These are phyloP conservation scores for Pterocarpus macrocarpus DNA, from an alignment of 306 rosid species.

Conservation along the genomic window DNA sequence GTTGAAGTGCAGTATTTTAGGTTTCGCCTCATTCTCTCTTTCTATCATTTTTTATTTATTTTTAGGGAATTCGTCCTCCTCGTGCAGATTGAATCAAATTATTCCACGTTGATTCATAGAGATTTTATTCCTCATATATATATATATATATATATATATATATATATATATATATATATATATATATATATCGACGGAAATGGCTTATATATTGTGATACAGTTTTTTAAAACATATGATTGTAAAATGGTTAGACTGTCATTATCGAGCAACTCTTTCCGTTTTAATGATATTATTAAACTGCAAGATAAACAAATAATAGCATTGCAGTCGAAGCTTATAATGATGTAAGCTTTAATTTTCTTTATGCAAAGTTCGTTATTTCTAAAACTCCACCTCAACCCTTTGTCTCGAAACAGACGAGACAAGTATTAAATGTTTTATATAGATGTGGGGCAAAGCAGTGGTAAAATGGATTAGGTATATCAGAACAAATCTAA, in stretches of 20 bases:
- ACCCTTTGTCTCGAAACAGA: constrained; percentile 19
- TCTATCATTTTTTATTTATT: no score
- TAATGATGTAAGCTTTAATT: neutral
- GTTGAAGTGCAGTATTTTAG: no score
- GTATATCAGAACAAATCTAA: constrained; percentile 51
- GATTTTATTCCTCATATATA: neutral
- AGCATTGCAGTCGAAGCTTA: neutral
- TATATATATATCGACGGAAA: neutral
- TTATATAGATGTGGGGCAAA: constrained; percentile 18
- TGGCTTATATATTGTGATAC: neutral
- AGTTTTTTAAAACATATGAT: neutral
- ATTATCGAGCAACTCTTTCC: constrained; percentile 32
- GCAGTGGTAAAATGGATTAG: constrained; percentile 63
- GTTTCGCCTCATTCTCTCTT: no score
- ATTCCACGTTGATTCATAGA: no score
- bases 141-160: neutral
- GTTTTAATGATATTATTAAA: constrained; percentile 27
- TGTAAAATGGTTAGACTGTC: constrained; percentile 37
- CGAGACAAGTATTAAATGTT: constrained; percentile 27
- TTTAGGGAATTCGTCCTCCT: no score
- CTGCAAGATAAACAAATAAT: constrained; percentile 1
- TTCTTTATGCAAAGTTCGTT: constrained; percentile 27
- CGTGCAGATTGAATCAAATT: no score
- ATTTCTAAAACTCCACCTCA: constrained; percentile 16
- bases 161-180: neutral